A percentile compares a stretch with the other conserved stretches of the same genome.
phyloP scores from a whole-genome alignment of 495 filamentous ascomycete species.

The Lasiosphaeris hirsuta region DNA sequence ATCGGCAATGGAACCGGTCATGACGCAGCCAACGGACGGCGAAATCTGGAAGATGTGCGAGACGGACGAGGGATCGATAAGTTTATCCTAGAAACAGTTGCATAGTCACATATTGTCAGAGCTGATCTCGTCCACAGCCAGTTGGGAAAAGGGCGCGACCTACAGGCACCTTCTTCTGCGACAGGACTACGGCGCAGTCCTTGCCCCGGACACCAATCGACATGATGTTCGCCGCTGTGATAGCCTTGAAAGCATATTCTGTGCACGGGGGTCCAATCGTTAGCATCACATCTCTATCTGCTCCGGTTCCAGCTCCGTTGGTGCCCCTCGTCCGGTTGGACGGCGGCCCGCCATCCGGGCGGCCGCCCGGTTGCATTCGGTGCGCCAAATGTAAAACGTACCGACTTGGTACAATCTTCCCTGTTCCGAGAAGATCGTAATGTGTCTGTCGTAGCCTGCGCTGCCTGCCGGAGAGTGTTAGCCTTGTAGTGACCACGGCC shows the following conservation, averaged over 20 bases:
- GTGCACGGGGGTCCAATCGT: constrained; percentile 16
- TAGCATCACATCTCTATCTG: constrained; percentile 22
- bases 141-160: constrained; percentile 36
- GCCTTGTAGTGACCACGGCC: constrained; percentile 12
- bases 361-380: no score
- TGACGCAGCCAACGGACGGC: constrained; percentile 93
- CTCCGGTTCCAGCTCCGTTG: no score
- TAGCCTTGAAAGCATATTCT: constrained; percentile 99
- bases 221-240: constrained; percentile 98
- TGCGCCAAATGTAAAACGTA: constrained; percentile 48
- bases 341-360: no score
- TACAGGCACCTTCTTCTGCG: constrained; percentile 99
- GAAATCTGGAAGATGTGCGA: constrained; percentile 97
- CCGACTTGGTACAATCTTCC: constrained; percentile 99
- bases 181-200: constrained; percentile 92
- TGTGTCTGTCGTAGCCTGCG: constrained; percentile 96
- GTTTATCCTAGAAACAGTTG: constrained; percentile 70
- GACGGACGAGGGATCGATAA: constrained; percentile 95
- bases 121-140: constrained; percentile 7
- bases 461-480: constrained; percentile 60
- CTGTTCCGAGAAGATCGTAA: constrained; percentile 99
- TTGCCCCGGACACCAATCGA: constrained; percentile 94
- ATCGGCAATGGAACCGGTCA: constrained; percentile 98
- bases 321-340: no score
- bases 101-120: constrained; percentile 27